A percentile compares a stretch with the other conserved stretches of the same genome.
These are phyloP conservation scores for Cladosporium sp. DNA, from an alignment of 2,329 filamentous ascomycete species.

Conservation along the genomic window DNA sequence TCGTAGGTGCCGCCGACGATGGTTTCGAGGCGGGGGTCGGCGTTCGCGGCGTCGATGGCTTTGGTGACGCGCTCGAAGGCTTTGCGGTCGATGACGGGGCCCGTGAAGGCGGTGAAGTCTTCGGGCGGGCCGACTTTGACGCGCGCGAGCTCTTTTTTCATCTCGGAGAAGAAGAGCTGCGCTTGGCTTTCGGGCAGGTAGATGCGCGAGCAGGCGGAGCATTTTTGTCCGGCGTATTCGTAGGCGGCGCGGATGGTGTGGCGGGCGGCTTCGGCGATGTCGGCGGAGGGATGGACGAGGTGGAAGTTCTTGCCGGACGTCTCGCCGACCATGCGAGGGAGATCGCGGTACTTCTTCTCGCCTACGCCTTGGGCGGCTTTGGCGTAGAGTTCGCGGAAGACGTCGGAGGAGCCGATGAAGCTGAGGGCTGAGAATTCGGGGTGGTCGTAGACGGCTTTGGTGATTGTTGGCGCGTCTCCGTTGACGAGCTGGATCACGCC, in stretches of 20 bases:
- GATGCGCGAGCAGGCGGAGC: constrained; percentile 72
- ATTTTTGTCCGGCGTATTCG: constrained; percentile 89
- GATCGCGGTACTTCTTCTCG: constrained; percentile 73
- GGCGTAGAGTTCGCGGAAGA: constrained; percentile 84
- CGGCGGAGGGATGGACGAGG: constrained; percentile 69
- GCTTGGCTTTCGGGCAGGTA: constrained; percentile 74
- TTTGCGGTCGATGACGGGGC: constrained; percentile 75
- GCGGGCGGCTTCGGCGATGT: constrained; percentile 69
- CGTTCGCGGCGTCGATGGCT: constrained; percentile 74
- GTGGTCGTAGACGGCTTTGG: constrained; percentile 68
- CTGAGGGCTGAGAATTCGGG: constrained; percentile 82
- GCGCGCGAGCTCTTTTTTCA: constrained; percentile 62
- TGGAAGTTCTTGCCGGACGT: constrained; percentile 95
- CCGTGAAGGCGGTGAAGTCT: constrained; percentile 72
- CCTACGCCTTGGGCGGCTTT: constrained; percentile 77
- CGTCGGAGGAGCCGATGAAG: constrained; percentile 86
- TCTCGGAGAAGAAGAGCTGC: constrained; percentile 61
- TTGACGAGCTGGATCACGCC: constrained; percentile 93
- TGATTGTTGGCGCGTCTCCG: constrained; percentile 79
- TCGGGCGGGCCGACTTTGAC: constrained; percentile 66
- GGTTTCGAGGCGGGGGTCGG: constrained; percentile 64
- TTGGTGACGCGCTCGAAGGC: constrained; percentile 74
- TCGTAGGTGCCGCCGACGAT: constrained; percentile 73
- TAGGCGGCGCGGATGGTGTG: constrained; percentile 84
- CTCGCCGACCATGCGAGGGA: constrained; percentile 84